Evolutionary conservation across 495 filamentous ascomycete species (phyloP).

Genomic region (Hypomontagnella monticulosa): DNA sequence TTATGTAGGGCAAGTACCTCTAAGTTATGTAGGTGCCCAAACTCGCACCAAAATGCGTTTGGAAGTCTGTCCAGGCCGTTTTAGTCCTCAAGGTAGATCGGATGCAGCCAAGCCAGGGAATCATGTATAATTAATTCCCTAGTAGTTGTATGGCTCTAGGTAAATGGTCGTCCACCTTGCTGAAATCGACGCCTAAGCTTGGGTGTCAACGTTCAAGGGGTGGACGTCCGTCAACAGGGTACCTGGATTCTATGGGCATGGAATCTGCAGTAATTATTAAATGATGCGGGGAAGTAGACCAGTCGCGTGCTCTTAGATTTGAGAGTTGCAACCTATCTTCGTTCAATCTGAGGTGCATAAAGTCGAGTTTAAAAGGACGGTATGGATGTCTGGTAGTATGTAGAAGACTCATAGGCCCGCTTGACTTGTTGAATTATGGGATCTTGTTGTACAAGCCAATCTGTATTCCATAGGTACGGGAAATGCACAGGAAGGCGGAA

Average conservation of each 20-base stretch:
- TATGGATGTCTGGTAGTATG: not conserved
- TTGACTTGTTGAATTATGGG: not conserved
- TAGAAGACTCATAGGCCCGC: too few relatives aligned
- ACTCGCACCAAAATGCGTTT: slow-evolving; percentile 7
- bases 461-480: not conserved
- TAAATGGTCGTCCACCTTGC: slow-evolving; percentile 4
- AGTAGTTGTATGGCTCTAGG: slow-evolving; percentile 1
- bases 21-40: not conserved
- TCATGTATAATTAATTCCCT: not conserved
- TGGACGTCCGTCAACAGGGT: not conserved
- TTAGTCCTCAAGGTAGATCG: not conserved
- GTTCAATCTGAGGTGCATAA: slow-evolving; percentile 19
- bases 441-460: slow-evolving; percentile 12
- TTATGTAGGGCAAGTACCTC: not conserved
- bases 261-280: slow-evolving; percentile 14
- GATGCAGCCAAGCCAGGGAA: not conserved
- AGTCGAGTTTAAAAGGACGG: not conserved
- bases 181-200: slow-evolving; percentile 14
- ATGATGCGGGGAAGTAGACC: slow-evolving; percentile 30
- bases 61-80: not conserved
- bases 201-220: slow-evolving; percentile 11
- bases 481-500: not conserved
- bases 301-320: slow-evolving; percentile 26
- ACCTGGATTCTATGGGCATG: slow-evolving; percentile 9
- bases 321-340: not conserved